Conservation (phyloP, 306 rosid genomes). For the Herpetospermum pedunculosum region DNA sequence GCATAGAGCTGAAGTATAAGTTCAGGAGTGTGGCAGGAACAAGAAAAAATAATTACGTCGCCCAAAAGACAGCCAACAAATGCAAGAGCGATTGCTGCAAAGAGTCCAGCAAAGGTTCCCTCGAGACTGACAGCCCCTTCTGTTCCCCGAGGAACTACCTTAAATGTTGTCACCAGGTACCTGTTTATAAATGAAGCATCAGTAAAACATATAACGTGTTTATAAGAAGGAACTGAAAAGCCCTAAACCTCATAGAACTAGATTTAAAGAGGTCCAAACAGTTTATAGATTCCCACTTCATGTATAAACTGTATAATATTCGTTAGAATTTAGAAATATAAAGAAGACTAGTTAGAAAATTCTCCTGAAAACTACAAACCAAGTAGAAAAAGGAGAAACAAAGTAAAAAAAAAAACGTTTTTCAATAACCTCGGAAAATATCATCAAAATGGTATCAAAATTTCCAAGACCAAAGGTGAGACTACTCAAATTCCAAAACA, state of each 20-base stretch:
- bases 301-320: neutral
- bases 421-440: neutral
- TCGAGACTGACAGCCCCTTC: constrained; percentile 95
- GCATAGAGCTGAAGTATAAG: neutral
- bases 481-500: neutral
- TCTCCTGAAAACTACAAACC: neutral
- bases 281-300: neutral
- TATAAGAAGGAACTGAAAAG: neutral
- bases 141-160: constrained; percentile 93
- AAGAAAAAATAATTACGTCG: constrained; percentile 40
- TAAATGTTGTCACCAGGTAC: constrained; percentile 82
- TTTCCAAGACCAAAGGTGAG: neutral
- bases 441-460: neutral
- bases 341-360: neutral
- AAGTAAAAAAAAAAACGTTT: neutral
- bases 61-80: constrained; percentile 47
- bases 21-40: neutral
- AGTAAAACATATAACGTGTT: neutral
- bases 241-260: neutral
- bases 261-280: neutral
- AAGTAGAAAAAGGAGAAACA: neutral
- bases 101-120: constrained; percentile 90
- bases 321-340: neutral
- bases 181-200: constrained; percentile 25
- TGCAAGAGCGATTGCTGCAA: constrained; percentile 67